Percentiles rank a stretch among this genome's conserved stretches.
These are phyloP conservation scores for Chalciporus piperatoides DNA, from an alignment of 1,284 basidiomycete genomes.

Conservation along the genomic window DNA sequence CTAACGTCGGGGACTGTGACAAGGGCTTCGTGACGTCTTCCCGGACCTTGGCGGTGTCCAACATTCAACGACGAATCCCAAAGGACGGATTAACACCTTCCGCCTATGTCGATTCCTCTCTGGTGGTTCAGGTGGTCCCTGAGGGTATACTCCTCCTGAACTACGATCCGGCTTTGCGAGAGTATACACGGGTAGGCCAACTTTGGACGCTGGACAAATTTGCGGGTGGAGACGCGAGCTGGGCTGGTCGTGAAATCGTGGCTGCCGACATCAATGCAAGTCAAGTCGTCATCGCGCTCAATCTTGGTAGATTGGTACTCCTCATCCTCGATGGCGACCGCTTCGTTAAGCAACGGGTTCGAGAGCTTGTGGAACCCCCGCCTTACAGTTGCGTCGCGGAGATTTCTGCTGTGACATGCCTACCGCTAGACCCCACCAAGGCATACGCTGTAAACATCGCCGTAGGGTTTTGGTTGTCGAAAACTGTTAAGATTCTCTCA, in stretches of 20 bases:
- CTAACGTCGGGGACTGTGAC: slow-evolving; percentile 33
- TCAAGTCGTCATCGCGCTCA: slow-evolving; percentile 64
- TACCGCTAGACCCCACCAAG: slow-evolving; percentile 48
- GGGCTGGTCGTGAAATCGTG: slow-evolving; percentile 51
- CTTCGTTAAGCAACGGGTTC: slow-evolving; percentile 34
- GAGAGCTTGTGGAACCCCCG: slow-evolving; percentile 20
- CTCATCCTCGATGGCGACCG: slow-evolving; percentile 47
- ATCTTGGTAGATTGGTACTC: slow-evolving; percentile 51
- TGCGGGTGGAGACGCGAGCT: slow-evolving; percentile 18
- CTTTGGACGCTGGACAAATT: slow-evolving; percentile 34
- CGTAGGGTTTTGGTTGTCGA: slow-evolving; percentile 77
- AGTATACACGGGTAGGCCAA: slow-evolving; percentile 34
- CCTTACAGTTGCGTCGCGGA: slow-evolving; percentile 35
- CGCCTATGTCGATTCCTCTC: slow-evolving; percentile 49
- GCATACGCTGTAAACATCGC: slow-evolving; percentile 49
- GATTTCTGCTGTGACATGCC: slow-evolving; percentile 64
- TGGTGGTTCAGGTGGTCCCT: slow-evolving; percentile 71
- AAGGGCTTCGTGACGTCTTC: slow-evolving; percentile 44
- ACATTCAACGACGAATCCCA: slow-evolving; percentile 43
- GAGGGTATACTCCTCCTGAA: slow-evolving; percentile 53
- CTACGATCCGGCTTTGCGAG: slow-evolving; percentile 40
- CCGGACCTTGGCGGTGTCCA: slow-evolving; percentile 66
- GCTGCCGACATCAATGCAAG: slow-evolving; percentile 63
- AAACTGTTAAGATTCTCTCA: slow-evolving; percentile 58
- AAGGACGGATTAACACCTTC: slow-evolving; percentile 27